A percentile compares a stretch with the other conserved stretches of the same genome.
Conservation (phyloP, 2,329 filamentous ascomycete species). For the Fusarium secorum region DNA sequence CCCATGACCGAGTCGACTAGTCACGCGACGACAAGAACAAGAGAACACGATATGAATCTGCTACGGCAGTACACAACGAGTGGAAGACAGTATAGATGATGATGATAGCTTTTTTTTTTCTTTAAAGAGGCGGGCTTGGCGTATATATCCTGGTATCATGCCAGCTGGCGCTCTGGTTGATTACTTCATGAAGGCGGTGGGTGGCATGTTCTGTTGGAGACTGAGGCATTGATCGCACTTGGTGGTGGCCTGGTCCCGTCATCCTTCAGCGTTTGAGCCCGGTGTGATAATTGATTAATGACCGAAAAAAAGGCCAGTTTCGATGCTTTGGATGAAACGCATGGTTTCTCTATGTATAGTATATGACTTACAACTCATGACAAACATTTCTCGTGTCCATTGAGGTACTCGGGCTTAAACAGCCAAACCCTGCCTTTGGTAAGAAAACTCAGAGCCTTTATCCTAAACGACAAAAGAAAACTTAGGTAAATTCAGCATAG, state of each 20-base stretch:
- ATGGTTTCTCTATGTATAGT: not conserved
- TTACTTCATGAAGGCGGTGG: conserved; percentile 39
- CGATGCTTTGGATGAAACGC: not conserved
- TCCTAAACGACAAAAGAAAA: not conserved
- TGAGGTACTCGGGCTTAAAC: not conserved
- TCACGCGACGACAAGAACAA: conserved; percentile 29
- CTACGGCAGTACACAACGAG: conserved; percentile 40
- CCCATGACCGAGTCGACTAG: conserved; percentile 30
- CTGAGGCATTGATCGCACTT: conserved; percentile 29
- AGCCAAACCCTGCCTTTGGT: not conserved
- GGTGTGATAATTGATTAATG: conserved; percentile 46
- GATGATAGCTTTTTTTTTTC: conserved; percentile 32
- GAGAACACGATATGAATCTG: conserved; percentile 28
- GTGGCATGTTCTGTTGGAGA: conserved; percentile 34
- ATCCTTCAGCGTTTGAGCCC: conserved; percentile 29
- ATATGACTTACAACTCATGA: conserved; percentile 1
- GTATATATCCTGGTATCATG: conserved; percentile 44
- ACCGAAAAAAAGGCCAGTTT: conserved; percentile 32
- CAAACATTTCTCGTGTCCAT: not conserved
- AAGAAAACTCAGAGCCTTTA: not conserved
- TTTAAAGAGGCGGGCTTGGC: conserved; percentile 43
- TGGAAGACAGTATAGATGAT: conserved; percentile 42
- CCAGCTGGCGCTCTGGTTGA: conserved; percentile 46
- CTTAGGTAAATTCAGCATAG: not conserved
- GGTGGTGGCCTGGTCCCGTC: conserved; percentile 12